Evolutionary conservation across 108 stramenopile species (phyloP), one percentile per base, ranked within the genome.

Genomic region (Skeletonema grethae): DNA sequence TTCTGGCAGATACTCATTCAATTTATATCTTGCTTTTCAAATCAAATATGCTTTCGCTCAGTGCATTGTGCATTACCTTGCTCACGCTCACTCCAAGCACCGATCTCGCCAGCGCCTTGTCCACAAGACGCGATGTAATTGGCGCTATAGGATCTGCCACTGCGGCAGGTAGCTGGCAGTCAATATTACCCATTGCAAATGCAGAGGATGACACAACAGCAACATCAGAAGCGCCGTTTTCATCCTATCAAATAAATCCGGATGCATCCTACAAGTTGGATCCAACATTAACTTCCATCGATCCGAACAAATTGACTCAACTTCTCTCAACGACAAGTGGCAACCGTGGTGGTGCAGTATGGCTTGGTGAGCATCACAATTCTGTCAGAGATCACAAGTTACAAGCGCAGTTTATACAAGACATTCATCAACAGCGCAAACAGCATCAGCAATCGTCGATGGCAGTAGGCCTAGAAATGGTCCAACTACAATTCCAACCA

Each of bases 311-410:
- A 43, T 15, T 43, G 41, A 43, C 15, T 43, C 41, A 43, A 43
- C 15, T 43, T n/a, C 41, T 43, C 2, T 61, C 20, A 29, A 60
- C 31, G 28, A 16, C 67, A 65, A 43, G 41, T 43, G 41, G 41
- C 30, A 64, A 63, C 46, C 60, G 46, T 39, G 50, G 72, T 10
- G 84, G 85, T 3, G 70, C 86, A 16, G 20, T 87, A 38, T 90
- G 86, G 89, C 57, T 87, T 41, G 89, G 89, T 10, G 89, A 90
- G 61, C 89, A 90, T 69, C 89, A 90, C 84, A 90, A 90, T 43
- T 82, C 85, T 2, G 68, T 60, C n/a, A 63, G 65, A 13, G 89
- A 90, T 75, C 89, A 90, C 61, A 45, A 65, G 24, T 67, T 90
- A 25, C 89, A 90, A 77, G 82, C 80, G 24, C 29, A 77, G 2